Evolutionary conservation across 352 stramenopile species (phyloP), one percentile per base, ranked within the genome.

Genomic region (Hyaloperonospora brassicae): DNA sequence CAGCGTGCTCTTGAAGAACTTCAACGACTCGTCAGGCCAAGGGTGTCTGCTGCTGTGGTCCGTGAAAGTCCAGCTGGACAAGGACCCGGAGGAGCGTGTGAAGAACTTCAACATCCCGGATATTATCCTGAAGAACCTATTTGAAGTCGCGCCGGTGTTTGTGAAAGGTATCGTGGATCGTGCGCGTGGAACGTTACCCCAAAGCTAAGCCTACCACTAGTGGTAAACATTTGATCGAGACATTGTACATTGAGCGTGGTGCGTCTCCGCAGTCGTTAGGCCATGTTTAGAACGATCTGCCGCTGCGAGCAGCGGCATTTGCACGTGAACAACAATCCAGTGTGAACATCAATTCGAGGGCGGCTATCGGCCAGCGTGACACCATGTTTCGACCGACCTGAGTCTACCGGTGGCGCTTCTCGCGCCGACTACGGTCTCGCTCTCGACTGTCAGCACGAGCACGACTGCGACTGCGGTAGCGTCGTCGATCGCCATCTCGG

Each of bases 121-220:
- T 51, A 88, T 91, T 54, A 89, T 94, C 51, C 64, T 94, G 22
- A 89, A 89, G 65, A 94, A 94, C 67, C 54, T 94, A 17, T 94
- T 94, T 40, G 84, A 94, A 65, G 80, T 92, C 59, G 77, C 78
- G 22, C 84, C 84, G 0, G 79, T 91, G 22, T 91, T 83, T 46
- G 83, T 94, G 40, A 94, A 94, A 70, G 79, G 68, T 24, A 73
- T 92, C 25, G 74, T 92, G 35, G 84, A 94, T 47, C 77, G 78
- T 27, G 72, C 78, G 30, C 79, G 77, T 30, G 76, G 68, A 47
- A 68, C 60, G 17, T 62, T 81, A 10, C 68, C 72, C 39, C 69
- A 80, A 55, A 67, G 57, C 11, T 79, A 64, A 75, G 24, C 47
- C 48, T 34, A 34, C 5, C n/a, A 11, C 17, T 8, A 44, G 39